Conservation (phyloP, 495 filamentous ascomycete genomes). For the Niebla homalea region DNA sequence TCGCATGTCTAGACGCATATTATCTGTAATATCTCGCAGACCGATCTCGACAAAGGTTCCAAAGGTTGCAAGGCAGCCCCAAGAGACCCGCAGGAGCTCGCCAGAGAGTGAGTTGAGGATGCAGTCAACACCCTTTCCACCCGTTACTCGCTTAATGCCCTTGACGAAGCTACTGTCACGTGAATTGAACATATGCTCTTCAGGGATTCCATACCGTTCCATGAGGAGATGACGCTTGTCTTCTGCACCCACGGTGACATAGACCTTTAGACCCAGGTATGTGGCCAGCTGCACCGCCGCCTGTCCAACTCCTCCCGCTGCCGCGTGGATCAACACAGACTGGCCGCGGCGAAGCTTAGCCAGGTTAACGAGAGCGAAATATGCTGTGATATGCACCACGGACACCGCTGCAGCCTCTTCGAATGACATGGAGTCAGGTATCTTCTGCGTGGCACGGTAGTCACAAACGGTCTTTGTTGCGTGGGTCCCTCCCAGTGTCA, state of each 20-base stretch:
- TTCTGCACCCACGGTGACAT: constrained; percentile 29
- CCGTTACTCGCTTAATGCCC: constrained; percentile 34
- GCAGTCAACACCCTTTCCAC: constrained; percentile 40
- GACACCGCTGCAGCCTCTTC: constrained; percentile 22
- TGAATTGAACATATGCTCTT: constrained; percentile 35
- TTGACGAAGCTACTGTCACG: constrained; percentile 31
- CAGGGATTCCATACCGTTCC: constrained; percentile 24
- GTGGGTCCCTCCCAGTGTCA: no score
- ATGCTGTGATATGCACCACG: constrained; percentile 21
- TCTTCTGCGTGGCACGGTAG: constrained; percentile 13
- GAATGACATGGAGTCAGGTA: constrained; percentile 19
- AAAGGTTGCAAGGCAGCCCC: constrained; percentile 36
- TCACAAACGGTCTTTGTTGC: neutral
- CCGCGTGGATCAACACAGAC: constrained; percentile 37
- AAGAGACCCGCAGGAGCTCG: constrained; percentile 29
- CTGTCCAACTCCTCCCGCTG: constrained; percentile 34
- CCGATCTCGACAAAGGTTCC: constrained; percentile 35
- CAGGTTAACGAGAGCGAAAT: constrained; percentile 22
- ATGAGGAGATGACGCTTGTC: constrained; percentile 29
- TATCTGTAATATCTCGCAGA: constrained; percentile 20
- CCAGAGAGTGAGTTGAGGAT: constrained; percentile 38
- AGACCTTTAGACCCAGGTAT: constrained; percentile 25
- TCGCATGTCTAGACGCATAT: constrained; percentile 15
- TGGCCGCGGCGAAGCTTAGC: constrained; percentile 22
- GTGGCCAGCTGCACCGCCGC: constrained; percentile 33